Evolutionary conservation across 805 yeast species (phyloP).

Genomic region (Spathaspora hagerdaliae): DNA sequence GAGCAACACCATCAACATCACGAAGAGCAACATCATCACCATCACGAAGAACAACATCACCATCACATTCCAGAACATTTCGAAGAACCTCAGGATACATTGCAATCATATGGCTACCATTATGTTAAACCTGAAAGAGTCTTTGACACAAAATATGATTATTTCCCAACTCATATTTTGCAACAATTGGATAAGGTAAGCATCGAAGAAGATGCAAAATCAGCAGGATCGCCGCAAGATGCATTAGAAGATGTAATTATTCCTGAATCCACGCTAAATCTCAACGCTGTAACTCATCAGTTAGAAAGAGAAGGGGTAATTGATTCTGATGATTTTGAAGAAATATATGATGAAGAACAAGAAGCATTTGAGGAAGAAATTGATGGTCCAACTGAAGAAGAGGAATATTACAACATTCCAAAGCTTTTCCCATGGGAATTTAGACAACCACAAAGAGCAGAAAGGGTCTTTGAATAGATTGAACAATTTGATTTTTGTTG

Average conservation of each 20-base stretch:
- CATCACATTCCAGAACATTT: background rate
- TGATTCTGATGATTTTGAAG: slow-evolving; percentile 13
- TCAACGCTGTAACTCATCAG: slow-evolving; percentile 8
- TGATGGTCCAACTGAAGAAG: background rate
- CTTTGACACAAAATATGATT: slow-evolving; percentile 24
- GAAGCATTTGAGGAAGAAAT: slow-evolving; percentile 4
- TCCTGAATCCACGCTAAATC: background rate
- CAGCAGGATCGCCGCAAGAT: background rate
- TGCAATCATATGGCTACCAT: slow-evolving; percentile 8
- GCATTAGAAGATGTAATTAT: background rate
- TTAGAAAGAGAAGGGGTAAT: slow-evolving; percentile 9
- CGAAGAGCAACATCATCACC: background rate
- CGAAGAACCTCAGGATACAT: background rate
- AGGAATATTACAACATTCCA: slow-evolving; percentile 7
- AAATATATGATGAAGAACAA: slow-evolving; percentile 7
- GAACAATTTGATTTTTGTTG: background rate
- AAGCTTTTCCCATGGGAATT: slow-evolving; percentile 39
- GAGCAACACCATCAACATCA: background rate
- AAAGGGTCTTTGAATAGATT: slow-evolving; percentile 21
- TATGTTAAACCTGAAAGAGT: slow-evolving; percentile 25
- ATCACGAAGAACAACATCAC: background rate
- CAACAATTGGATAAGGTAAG: slow-evolving; percentile 9
- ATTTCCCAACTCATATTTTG: slow-evolving; percentile 24
- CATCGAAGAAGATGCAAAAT: background rate
- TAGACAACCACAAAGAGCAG: slow-evolving; percentile 14